Conservation (phyloP, 306 rosid species). For the Malus orientalis region DNA sequence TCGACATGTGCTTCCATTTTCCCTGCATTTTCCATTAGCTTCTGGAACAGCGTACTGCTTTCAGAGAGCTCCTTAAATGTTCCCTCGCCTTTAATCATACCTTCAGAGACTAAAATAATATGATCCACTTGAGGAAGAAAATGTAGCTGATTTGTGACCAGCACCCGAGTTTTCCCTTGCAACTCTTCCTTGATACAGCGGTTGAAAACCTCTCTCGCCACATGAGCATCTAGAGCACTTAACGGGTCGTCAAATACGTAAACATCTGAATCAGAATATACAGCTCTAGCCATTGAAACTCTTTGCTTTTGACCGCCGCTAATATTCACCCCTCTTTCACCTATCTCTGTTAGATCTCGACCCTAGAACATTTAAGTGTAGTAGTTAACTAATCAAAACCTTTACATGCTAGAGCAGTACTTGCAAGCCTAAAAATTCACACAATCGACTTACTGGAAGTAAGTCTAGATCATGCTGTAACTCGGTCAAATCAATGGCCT, state of each 20-base stretch:
- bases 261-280: conserved; percentile 74
- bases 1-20: conserved; percentile 59
- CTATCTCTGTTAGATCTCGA: conserved; percentile 78
- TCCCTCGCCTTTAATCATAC: conserved; percentile 66
- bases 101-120: conserved; percentile 59
- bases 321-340: conserved; percentile 90
- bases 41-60: conserved; percentile 61
- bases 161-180: conserved; percentile 71
- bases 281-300: conserved; percentile 85
- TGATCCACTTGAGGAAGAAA: conserved; percentile 85
- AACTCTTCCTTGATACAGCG: conserved; percentile 78
- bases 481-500: conserved; percentile 59
- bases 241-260: conserved; percentile 89
- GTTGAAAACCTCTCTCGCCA: conserved; percentile 78
- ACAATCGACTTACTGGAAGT: conserved; percentile 66
- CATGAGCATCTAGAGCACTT: conserved; percentile 91
- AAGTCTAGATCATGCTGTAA: conserved; percentile 63
- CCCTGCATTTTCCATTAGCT: conserved; percentile 88
- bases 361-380: conserved; percentile 38
- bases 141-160: conserved; percentile 92
- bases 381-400: not conserved
- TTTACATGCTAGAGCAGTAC: conserved; percentile 5
- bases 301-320: conserved; percentile 98
- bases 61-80: conserved; percentile 78
- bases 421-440: not conserved